Percentiles rank a stretch among this genome's conserved stretches.
Evolutionary conservation across 345 rosid genomes (phyloP).

Genomic region (Psidium guajava): DNA sequence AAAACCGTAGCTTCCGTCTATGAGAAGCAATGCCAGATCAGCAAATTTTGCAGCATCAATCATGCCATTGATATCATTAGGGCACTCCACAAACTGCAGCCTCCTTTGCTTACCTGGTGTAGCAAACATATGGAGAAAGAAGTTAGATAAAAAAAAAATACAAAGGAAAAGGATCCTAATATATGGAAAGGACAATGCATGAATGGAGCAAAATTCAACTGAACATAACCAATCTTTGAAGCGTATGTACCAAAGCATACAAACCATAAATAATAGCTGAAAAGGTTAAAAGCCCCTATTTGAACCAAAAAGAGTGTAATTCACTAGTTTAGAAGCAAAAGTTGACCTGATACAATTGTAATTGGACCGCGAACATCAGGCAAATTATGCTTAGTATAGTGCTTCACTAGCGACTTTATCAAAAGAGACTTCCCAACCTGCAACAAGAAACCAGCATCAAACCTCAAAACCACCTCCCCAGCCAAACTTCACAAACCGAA

Average conservation of each 20-base stretch:
- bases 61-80: constrained; percentile 96
- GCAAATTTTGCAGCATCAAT: constrained; percentile 87
- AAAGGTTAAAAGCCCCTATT: background rate
- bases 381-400: constrained; percentile 62
- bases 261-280: background rate
- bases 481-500: background rate
- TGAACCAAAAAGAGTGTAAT: background rate
- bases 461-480: background rate
- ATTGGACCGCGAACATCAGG: constrained; percentile 91
- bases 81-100: constrained; percentile 92
- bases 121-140: background rate
- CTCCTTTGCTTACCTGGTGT: constrained; percentile 60
- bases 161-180: background rate
- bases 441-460: background rate
- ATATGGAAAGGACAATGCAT: background rate
- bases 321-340: background rate
- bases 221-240: background rate
- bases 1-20: constrained; percentile 95
- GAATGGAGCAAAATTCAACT: background rate
- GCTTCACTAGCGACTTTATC: constrained; percentile 74
- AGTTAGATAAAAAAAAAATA: background rate
- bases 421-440: constrained; percentile 91
- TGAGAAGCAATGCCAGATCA: constrained; percentile 79
- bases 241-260: background rate
- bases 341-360: constrained; percentile 38